Percentiles rank a stretch among this genome's conserved stretches.
Conservation (phyloP, 2,329 filamentous ascomycete species). For the Elsinoe batatas region DNA sequence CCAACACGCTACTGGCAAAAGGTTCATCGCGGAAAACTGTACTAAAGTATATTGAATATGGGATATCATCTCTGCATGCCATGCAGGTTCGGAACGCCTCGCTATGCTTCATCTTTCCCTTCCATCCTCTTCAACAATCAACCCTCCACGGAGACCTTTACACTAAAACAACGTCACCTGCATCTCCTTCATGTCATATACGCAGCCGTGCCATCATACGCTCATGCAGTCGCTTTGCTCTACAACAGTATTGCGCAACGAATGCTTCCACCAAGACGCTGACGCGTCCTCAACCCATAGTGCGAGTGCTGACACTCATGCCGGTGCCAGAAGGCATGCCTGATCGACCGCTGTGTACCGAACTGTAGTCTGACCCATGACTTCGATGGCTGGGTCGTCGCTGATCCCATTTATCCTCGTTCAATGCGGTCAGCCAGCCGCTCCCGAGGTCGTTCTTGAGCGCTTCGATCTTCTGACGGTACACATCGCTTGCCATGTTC, state of each 20-base stretch:
- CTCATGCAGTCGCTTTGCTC: not conserved
- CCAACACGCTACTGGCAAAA: not conserved
- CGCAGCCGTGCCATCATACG: not conserved
- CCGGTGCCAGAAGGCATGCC: constrained; percentile 21
- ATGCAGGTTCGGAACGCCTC: constrained; percentile 4
- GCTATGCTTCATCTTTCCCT: not conserved
- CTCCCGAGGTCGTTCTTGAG: constrained; percentile 76
- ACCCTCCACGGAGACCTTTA: not conserved
- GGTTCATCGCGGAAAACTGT: not conserved
- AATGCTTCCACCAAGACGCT: not conserved
- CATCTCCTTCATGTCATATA: not conserved
- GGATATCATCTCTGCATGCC: constrained; percentile 10
- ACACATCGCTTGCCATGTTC: constrained; percentile 34
- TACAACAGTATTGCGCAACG: not conserved
- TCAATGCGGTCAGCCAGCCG: constrained; percentile 76
- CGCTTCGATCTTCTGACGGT: constrained; percentile 79
- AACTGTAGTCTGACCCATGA: constrained; percentile 9
- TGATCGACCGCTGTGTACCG: constrained; percentile 16
- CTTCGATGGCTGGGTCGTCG: constrained; percentile 3
- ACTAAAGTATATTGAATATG: not conserved
- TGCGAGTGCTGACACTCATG: constrained; percentile 25
- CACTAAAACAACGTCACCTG: no score
- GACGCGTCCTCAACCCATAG: constrained; percentile 23
- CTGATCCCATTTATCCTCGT: constrained; percentile 49
- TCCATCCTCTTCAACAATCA: not conserved